A percentile compares a stretch with the other conserved stretches of the same genome.
Evolutionary conservation across 495 filamentous ascomycete species (phyloP).

Genomic region (Aspergillus leporis): DNA sequence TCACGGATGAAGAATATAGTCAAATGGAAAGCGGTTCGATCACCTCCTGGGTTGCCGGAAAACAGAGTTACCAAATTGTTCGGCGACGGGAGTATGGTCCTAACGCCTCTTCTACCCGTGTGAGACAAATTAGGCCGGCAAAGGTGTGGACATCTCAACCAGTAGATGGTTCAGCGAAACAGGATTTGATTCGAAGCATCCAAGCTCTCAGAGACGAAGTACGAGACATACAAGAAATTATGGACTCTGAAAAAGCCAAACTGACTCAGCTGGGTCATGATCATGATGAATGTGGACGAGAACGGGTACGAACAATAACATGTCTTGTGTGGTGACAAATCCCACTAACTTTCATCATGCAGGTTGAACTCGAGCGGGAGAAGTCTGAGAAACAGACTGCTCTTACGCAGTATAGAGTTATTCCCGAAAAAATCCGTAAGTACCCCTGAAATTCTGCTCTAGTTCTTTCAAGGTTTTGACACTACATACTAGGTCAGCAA

Average conservation of each 20-base stretch:
- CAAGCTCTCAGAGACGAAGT: constrained; percentile 43
- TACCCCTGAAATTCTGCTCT: neutral
- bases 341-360: constrained; percentile 33
- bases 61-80: constrained; percentile 55
- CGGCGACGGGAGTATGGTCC: constrained; percentile 76
- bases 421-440: constrained; percentile 72
- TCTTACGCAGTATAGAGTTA: constrained; percentile 56
- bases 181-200: constrained; percentile 46
- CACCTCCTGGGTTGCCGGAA: constrained; percentile 62
- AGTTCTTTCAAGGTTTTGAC: constrained; percentile 17
- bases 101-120: constrained; percentile 62
- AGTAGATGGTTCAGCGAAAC: constrained; percentile 62
- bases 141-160: constrained; percentile 75
- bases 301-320: constrained; percentile 37
- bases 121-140: constrained; percentile 55
- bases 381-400: constrained; percentile 61
- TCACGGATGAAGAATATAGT: constrained; percentile 63
- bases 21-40: constrained; percentile 54
- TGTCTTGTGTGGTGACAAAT: neutral
- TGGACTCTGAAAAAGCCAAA: constrained; percentile 31
- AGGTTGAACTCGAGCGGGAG: constrained; percentile 45
- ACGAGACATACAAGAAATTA: constrained; percentile 33
- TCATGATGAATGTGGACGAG: constrained; percentile 20
- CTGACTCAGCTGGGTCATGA: constrained; percentile 41
- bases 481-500: constrained; percentile 45